These are phyloP conservation scores for Entrophospora sp. DNA, from an alignment of 192 early-diverging fungal genomes.

Conservation along the genomic window DNA sequence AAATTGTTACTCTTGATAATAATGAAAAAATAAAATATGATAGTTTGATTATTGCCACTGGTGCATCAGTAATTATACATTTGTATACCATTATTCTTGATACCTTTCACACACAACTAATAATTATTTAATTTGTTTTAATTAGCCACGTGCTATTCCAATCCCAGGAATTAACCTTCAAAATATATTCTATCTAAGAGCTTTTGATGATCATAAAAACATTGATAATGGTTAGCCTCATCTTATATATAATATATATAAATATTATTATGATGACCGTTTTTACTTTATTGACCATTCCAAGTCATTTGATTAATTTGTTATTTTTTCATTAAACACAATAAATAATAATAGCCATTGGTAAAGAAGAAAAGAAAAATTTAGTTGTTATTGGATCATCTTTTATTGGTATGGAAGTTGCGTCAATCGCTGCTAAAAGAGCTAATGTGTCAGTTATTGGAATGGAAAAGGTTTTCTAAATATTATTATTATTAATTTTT, in stretches of 20 bases:
- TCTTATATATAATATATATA: too few species aligned
- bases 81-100: background rate
- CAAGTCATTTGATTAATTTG: too few species aligned
- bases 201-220: constrained; percentile 30
- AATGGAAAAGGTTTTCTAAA: constrained; percentile 33
- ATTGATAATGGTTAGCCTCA: constrained; percentile 30
- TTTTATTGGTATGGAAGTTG: constrained; percentile 57
- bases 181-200: constrained; percentile 43
- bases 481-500: background rate
- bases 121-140: background rate
- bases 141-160: constrained; percentile 36
- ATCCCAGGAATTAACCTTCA: constrained; percentile 36
- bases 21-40: constrained; percentile 30
- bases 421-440: constrained; percentile 30
- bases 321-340: background rate
- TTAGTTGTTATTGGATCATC: constrained; percentile 50
- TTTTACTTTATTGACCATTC: too few species aligned
- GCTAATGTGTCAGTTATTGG: constrained; percentile 49
- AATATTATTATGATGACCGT: too few species aligned
- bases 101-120: background rate
- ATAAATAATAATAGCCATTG: constrained; percentile 8
- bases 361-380: constrained; percentile 30
- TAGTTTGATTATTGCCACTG: constrained; percentile 43
- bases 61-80: constrained; percentile 35
- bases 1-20: constrained; percentile 31